These are phyloP conservation scores for Testicularia cyperi DNA, from an alignment of 1,284 basidiomycete genomes.

Conservation along the genomic window DNA sequence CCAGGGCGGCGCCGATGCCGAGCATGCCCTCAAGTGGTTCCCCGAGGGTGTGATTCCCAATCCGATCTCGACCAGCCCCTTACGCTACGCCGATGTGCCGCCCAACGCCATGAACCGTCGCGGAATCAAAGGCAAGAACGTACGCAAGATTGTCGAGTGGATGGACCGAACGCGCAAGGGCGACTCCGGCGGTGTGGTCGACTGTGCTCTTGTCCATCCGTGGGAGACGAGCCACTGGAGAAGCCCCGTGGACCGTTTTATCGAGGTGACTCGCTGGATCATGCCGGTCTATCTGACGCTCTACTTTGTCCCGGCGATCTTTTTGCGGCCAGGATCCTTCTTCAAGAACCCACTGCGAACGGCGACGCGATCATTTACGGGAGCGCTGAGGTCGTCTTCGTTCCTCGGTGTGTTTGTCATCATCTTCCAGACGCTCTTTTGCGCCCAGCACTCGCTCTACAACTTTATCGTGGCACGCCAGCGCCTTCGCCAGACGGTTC, in stretches of 20 bases:
- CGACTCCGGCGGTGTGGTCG: constrained; percentile 25
- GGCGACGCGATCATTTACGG: constrained; percentile 66
- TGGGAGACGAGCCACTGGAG: constrained; percentile 71
- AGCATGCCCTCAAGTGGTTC: constrained; percentile 36
- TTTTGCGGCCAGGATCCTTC: constrained; percentile 54
- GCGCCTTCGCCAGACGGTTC: constrained; percentile 44
- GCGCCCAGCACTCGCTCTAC: constrained; percentile 71
- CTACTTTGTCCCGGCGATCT: constrained; percentile 74
- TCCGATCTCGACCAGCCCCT: constrained; percentile 39
- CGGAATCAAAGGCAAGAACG: constrained; percentile 50
- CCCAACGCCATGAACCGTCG: constrained; percentile 37
- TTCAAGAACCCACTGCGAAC: constrained; percentile 43
- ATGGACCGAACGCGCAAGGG: constrained; percentile 37
- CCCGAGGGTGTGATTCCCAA: constrained; percentile 48
- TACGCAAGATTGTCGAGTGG: constrained; percentile 45
- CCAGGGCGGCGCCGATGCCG: constrained; percentile 12
- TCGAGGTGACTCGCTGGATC: constrained; percentile 81
- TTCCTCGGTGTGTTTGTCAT: constrained; percentile 84
- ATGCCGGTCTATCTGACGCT: constrained; percentile 76
- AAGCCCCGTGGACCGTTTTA: constrained; percentile 74
- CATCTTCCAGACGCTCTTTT: constrained; percentile 83
- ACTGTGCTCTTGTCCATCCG: constrained; percentile 70
- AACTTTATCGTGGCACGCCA: constrained; percentile 36
- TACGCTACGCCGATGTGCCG: constrained; percentile 41
- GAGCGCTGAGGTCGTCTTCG: constrained; percentile 80